Evolutionary conservation across 345 rosid species (phyloP).

Genomic region (Moricandia moricandioides): DNA sequence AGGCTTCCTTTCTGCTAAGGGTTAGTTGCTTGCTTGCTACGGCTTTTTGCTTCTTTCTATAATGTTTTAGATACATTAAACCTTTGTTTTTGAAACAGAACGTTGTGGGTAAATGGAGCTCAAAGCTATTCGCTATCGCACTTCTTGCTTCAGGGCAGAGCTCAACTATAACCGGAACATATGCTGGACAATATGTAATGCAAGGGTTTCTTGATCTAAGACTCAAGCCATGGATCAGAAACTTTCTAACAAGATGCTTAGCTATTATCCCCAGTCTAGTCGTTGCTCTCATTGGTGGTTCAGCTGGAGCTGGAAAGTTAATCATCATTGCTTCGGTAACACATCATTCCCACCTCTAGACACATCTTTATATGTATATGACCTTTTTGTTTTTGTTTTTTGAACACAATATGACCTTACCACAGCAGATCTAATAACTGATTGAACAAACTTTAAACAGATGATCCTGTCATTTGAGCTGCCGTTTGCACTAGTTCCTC

Average conservation of each 20-base stretch:
- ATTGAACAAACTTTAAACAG: conserved; percentile 38
- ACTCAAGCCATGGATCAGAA: conserved; percentile 77
- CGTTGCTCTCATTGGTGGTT: conserved; percentile 86
- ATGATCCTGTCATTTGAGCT: conserved; percentile 96
- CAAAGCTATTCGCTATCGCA: conserved; percentile 87
- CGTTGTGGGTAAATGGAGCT: conserved; percentile 95
- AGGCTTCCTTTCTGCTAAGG: conserved; percentile 80
- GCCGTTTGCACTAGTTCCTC: conserved; percentile 91
- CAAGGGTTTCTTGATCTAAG: conserved; percentile 91
- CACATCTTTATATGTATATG: not conserved
- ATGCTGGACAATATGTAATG: conserved; percentile 98
- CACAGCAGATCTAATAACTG: not conserved
- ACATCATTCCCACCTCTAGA: not conserved
- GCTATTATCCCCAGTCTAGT: conserved; percentile 93
- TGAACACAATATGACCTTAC: not conserved
- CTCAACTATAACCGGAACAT: conserved; percentile 96
- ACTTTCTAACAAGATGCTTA: conserved; percentile 77
- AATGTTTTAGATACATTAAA: not conserved
- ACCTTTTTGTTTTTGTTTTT: no score
- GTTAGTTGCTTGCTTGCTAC: conserved; percentile 35
- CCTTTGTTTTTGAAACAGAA: conserved; percentile 53
- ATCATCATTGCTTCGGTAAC: conserved; percentile 93
- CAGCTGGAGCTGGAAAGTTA: conserved; percentile 85
- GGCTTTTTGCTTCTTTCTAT: not conserved
- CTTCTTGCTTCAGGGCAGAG: conserved; percentile 97